Conservation (phyloP, 768 basidiomycete species). For the Phylloporus sp. region DNA sequence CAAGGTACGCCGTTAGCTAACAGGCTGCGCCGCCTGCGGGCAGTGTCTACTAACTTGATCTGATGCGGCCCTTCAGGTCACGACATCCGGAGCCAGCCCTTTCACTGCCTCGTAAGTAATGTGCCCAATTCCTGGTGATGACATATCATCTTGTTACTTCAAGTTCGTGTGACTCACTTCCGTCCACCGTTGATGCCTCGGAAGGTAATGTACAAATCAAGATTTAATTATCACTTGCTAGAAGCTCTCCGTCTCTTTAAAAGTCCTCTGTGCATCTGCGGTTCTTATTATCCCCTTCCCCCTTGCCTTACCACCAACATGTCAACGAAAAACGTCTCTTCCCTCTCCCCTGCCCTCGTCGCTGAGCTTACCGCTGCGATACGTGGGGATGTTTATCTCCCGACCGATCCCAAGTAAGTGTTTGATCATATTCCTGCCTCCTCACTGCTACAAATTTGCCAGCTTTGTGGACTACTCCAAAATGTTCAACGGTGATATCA, state of each 20-base stretch:
- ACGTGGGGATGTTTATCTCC: slow-evolving; percentile 45
- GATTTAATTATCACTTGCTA: slow-evolving; percentile 7
- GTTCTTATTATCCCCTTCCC: slow-evolving; percentile 8
- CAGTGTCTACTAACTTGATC: too few relatives aligned
- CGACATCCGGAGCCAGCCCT: slow-evolving; percentile 2
- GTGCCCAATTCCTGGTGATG: background rate
- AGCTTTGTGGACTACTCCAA: slow-evolving; percentile 32
- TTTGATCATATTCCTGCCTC: background rate
- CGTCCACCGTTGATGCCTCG: background rate
- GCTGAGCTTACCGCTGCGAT: slow-evolving; percentile 44
- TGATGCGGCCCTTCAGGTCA: slow-evolving; percentile 8
- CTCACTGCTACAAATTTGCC: background rate
- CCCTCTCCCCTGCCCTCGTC: slow-evolving; percentile 31
- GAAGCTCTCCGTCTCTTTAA: slow-evolving; percentile 8
- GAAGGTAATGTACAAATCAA: slow-evolving; percentile 13
- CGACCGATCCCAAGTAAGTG: slow-evolving; percentile 40
- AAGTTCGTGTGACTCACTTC: too few relatives aligned
- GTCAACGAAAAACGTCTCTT: slow-evolving; percentile 2
- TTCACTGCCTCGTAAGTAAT: slow-evolving; percentile 12
- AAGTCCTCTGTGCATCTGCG: slow-evolving; percentile 7
- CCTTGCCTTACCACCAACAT: slow-evolving; percentile 9
- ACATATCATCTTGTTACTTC: background rate
- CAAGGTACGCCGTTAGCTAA: background rate
- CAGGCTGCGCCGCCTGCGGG: too few relatives aligned
- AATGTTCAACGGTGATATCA: slow-evolving; percentile 79